Percentiles rank a stretch among this genome's conserved stretches.
These are phyloP conservation scores for Zygnema cylindricum DNA, from an alignment of 139 green algal genomes.

Conservation along the genomic window DNA sequence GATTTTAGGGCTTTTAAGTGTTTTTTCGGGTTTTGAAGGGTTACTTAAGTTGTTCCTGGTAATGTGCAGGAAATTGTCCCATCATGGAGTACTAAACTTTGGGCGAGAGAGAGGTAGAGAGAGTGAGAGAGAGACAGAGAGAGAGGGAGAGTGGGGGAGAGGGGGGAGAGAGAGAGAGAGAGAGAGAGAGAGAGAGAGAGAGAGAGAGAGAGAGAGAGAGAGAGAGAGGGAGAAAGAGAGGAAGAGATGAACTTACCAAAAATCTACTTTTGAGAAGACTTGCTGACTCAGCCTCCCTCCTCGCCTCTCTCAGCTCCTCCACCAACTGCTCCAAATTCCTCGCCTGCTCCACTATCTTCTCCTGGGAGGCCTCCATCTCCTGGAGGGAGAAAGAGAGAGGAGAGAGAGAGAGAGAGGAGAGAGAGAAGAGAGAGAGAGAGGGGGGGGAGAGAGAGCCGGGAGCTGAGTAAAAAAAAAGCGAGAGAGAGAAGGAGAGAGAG, in stretches of 20 bases:
- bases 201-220: neutral
- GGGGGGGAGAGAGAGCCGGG: neutral
- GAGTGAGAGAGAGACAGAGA: neutral
- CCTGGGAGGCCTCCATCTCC: conserved; percentile 41
- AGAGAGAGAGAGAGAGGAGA: neutral
- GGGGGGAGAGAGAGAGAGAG: neutral
- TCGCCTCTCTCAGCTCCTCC: conserved; percentile 33
- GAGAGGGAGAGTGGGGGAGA: neutral
- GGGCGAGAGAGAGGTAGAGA: conserved; percentile 3
- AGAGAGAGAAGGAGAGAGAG: neutral
- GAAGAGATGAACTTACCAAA: conserved; percentile 17
- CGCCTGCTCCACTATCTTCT: conserved; percentile 43
- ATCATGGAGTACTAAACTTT: neutral
- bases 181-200: neutral
- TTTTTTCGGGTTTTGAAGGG: too few species aligned
- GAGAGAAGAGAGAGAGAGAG: neutral
- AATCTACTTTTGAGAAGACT: conserved; percentile 46
- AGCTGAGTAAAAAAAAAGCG: too few species aligned
- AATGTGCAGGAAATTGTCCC: too few species aligned
- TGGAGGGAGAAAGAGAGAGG: neutral
- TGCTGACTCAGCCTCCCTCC: conserved; percentile 42
- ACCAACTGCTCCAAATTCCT: conserved; percentile 45
- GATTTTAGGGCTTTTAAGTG: neutral
- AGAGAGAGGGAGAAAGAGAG: neutral
- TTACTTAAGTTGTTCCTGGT: too few species aligned